Conservation (phyloP, 306 rosid genomes). For the Cicer arietinum region DNA sequence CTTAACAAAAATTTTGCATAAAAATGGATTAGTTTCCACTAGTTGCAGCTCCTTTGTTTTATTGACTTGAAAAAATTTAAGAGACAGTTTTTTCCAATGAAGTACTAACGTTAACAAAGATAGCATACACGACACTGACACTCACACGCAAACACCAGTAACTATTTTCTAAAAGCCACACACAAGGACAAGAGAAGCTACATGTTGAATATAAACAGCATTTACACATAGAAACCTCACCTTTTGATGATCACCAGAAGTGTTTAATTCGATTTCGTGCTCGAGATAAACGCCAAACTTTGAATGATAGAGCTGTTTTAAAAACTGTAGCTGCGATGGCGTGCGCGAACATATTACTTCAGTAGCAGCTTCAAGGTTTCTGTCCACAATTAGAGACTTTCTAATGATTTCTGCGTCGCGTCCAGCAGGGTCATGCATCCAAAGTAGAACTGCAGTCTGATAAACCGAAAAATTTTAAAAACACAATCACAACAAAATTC, state of each 20-base stretch:
- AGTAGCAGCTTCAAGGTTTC: constrained; percentile 62
- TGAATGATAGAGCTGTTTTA: constrained; percentile 66
- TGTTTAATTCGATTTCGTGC: constrained; percentile 54
- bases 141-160: no score
- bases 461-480: constrained; percentile 25
- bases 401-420: constrained; percentile 64
- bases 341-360: constrained; percentile 82
- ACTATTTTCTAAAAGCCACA: neutral
- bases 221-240: constrained; percentile 40
- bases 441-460: constrained; percentile 70
- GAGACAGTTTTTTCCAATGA: neutral
- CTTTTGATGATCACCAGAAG: constrained; percentile 68
- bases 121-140: no score
- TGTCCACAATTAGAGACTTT: constrained; percentile 45
- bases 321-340: constrained; percentile 70
- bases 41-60: constrained; percentile 18
- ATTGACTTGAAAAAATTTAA: neutral
- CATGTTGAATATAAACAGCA: constrained; percentile 49
- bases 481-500: no score
- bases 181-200: constrained; percentile 28
- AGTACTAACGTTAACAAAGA: no score
- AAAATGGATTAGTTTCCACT: neutral
- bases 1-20: constrained; percentile 42
- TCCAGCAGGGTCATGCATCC: constrained; percentile 78
- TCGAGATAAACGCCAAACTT: constrained; percentile 58